A percentile compares a stretch with the other conserved stretches of the same genome.
Evolutionary conservation across 306 rosid genomes (phyloP).

Genomic region (Myrica gale): DNA sequence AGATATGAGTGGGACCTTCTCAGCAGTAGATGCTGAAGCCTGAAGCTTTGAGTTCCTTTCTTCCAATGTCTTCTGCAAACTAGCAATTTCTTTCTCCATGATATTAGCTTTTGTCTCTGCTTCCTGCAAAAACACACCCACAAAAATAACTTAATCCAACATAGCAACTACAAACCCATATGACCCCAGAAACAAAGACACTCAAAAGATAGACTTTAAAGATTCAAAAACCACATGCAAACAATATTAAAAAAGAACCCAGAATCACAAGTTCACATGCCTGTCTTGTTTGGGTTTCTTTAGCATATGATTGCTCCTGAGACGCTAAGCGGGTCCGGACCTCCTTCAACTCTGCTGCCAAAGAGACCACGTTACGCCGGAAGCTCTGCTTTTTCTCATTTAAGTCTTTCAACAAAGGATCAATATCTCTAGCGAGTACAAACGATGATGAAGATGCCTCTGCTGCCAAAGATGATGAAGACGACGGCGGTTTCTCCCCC

Average conservation of each 20-base stretch:
- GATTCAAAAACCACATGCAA: slow-evolving; percentile 22
- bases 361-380: slow-evolving; percentile 80
- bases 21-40: slow-evolving; percentile 64
- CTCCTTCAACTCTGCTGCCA: slow-evolving; percentile 89
- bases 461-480: slow-evolving; percentile 23
- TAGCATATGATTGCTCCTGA: slow-evolving; percentile 72
- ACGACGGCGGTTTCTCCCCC: slow-evolving; percentile 40
- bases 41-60: slow-evolving; percentile 66
- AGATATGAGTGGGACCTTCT: slow-evolving; percentile 52
- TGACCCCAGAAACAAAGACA: slow-evolving; percentile 47
- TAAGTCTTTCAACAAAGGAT: slow-evolving; percentile 79
- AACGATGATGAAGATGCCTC: slow-evolving; percentile 16
- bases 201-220: slow-evolving; percentile 35
- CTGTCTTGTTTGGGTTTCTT: slow-evolving; percentile 76
- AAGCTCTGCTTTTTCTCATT: slow-evolving; percentile 85
- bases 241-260: slow-evolving; percentile 29
- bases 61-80: slow-evolving; percentile 63
- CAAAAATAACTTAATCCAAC: slow-evolving; percentile 22
- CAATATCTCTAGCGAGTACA: slow-evolving; percentile 45
- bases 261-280: slow-evolving; percentile 39
- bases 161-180: slow-evolving; percentile 7
- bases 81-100: slow-evolving; percentile 71
- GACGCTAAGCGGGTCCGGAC: slow-evolving; percentile 70
- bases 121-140: slow-evolving; percentile 48
- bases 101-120: slow-evolving; percentile 78